Evolutionary conservation across 768 basidiomycete species (phyloP), one percentile per base, ranked within the genome.

Genomic region (Pleurotus citrinopileatus): DNA sequence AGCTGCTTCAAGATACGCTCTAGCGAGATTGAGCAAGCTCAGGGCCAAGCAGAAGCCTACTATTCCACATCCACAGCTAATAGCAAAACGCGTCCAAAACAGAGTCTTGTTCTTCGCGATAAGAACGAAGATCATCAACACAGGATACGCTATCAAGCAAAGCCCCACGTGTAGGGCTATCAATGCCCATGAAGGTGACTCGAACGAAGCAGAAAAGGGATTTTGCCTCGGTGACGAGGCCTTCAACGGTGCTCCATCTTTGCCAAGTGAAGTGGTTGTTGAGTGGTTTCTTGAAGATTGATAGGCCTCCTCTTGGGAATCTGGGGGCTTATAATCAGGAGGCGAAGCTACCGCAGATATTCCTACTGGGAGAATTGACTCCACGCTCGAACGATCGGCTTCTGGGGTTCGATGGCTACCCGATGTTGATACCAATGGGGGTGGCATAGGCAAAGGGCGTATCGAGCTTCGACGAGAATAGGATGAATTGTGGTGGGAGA

Each of bases 31-130:
- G 19, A 69, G 29, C 17, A 73, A 56, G 55, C 65, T 73, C 40
- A 63, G 55, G 0, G 68, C 71, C 23, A 75, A 57, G 3, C 58
- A 55, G 3, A 71, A 45, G 4, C 75, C 74, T 17, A 68, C 53
- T 9, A 69, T 19, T 2, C 71, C 67, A 55, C 68, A 71, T n/a
- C 69, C 73, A n/a, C 64, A 48, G n/a, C 67, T 67, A 1, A 73
- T 67, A 2, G 70, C 55, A 22, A 70, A 59, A 32, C 75, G 68
- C 47, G 74, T 67, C 75, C 75, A 75, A 45, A 73, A 76, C 5
- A 76, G 28, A 2, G 48, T 50, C 22, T 23, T 34, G 40, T 4
- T 68, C 57, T 34, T 57, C 62, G 20, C 63, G 57, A 70, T 55
- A 0, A 65, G 48, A 17, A 67, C 64, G 40, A 69, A 67, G 1